Base-by-base conservation (phyloP, 148 eudicot species). In the Drosera capensis region DNA sequence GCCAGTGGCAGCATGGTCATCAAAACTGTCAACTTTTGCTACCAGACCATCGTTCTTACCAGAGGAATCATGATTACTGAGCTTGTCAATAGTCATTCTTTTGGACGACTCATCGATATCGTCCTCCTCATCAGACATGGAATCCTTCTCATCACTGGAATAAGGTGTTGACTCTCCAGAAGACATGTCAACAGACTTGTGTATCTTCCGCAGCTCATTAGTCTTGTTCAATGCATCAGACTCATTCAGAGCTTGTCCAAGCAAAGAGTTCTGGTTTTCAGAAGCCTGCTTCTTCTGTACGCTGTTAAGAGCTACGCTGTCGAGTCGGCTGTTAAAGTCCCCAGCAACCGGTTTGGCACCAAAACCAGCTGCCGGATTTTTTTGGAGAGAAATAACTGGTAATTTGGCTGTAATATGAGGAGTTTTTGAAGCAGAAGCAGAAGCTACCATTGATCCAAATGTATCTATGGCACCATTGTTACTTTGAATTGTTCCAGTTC, bases 81-180 rank as follows among this genome's bases (percentile, higher is more conserved):
- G n/a, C n/a, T n/a, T n/a, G n/a, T n/a, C n/a, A n/a, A n/a, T n/a
- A n/a, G n/a, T n/a, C n/a, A n/a, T 54, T 45, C 64, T 57, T 52
- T 28, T 59, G 36, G 52, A 47, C 25, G 46, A 50, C 43, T 38
- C 63, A 52, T 43, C 45, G 16, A 41, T 23, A 40, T 31, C 57
- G 31, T 51, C 61, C 55, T 49, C 54, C 28, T 56, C 58, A 40
- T 57, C 57, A 38, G 28, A 19, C 63, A 20, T 43, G 53, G 14
- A 21, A 46, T 37, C 65, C 6, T 49, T 55, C 58, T 64, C 77
- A 49, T 63, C 40, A 52, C 42, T 70, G 30, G 65, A 62, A 54
- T 30, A 55, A 39, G 52, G 38, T 51, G 58, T 52, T 55, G 65
- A 37, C 50, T 66, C 50, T 45, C 50, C 60, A 21, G 51, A 49